phyloP scores from a whole-genome alignment of 352 stramenopile species.

The Aphanomyces cochlioides region DNA sequence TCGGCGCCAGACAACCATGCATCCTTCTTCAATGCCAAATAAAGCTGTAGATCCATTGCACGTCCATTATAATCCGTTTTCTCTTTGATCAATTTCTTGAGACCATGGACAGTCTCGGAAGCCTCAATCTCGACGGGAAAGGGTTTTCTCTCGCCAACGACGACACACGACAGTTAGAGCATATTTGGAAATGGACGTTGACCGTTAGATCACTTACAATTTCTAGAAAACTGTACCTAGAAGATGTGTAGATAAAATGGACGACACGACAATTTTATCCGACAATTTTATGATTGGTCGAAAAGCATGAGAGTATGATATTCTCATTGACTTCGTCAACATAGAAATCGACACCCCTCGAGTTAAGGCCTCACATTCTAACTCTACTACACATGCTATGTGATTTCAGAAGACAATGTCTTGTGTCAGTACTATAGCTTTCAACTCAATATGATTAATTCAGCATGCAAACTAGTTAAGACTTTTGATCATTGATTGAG shows the following conservation, averaged over 20 bases:
- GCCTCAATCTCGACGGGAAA: constrained; percentile 1
- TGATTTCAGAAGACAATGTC: no score
- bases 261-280: not conserved
- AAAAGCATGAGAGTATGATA: no score
- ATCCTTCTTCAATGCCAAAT: constrained; percentile 21
- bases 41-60: constrained; percentile 9
- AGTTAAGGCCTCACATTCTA: no score
- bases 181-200: constrained; percentile 11
- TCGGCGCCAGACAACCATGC: not conserved
- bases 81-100: constrained; percentile 12
- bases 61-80: not conserved
- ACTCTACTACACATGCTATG: no score
- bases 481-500: no score
- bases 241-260: not conserved
- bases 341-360: no score
- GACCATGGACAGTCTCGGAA: not conserved
- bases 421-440: no score
- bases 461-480: no score
- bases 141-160: constrained; percentile 5
- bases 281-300: no score
- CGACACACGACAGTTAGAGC: not conserved
- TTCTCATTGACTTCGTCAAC: no score
- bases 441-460: no score
- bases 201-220: not conserved
- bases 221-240: not conserved